Evolutionary conservation across 208 protist species (phyloP), one percentile per base, ranked within the genome.

Genomic region (Acanthamoeba royreba): DNA sequence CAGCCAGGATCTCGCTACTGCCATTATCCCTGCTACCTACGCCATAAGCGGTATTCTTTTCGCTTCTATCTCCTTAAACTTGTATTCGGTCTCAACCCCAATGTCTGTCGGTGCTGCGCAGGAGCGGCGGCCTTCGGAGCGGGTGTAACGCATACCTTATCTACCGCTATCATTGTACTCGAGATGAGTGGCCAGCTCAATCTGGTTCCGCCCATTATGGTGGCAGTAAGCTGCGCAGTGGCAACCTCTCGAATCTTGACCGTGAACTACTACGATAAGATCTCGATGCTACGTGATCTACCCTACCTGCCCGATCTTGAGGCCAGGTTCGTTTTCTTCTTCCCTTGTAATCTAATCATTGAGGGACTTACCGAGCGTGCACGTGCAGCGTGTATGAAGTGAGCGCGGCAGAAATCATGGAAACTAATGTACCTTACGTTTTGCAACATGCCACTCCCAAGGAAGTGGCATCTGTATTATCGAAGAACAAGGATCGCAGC

Each of bases 221-320:
- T 87, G 52, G 91, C 52, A 22, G 81, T 89, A 52, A 89, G 46
- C 49, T 33, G 3, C 28, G 38, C 81, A 13, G 53, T 89, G 35
- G 81, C 81, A 25, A 52, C 66, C 4, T 89, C 49, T 1, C 53
- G 49, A 15, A 31, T 86, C 22, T 46, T 87, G 4, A 55, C 61
- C 8, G 77, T 86, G 0, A 72, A 45, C 66, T 79, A 79, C 52
- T 93, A 93, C 28, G 91, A 93, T 42, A 89, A 83, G 49, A 74
- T 93, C 35, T 31, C 91, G 22, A 93, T 77, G 0, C 46, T 93
- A 4, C 74, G 81, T 83, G 63, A 86, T 43, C 46, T 93, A 43
- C 91, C 91, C 22, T 93, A 77, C 91, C 69, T 93, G 43, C 91
- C 91, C 45, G 91, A 93, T 42, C 42, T 93, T 35, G 53, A 81